phyloP scores from a whole-genome alignment of 345 rosid genomes.

The Passiflora organensis region DNA sequence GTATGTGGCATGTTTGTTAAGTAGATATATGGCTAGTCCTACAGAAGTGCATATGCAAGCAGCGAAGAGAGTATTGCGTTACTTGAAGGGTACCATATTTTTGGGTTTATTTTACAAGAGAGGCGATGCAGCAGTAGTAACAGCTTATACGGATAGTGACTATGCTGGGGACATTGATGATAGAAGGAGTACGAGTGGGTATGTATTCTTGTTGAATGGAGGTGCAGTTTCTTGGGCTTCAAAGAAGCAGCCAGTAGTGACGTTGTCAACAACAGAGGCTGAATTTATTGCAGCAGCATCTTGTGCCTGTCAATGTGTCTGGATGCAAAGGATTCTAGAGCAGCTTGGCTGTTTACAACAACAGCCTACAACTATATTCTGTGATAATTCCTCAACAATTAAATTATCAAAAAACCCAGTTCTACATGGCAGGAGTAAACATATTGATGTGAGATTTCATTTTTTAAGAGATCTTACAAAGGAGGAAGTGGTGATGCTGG shows the following conservation, averaged over 20 bases:
- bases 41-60: background rate
- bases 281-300: background rate
- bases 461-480: background rate
- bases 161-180: background rate
- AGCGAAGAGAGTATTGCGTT: background rate
- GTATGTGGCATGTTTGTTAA: background rate
- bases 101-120: background rate
- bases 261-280: background rate
- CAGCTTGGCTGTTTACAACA: background rate
- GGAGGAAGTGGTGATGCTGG: background rate
- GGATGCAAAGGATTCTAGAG: background rate
- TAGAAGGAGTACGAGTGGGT: background rate
- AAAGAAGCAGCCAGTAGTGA: background rate
- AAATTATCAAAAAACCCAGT: background rate
- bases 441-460: background rate
- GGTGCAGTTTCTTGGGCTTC: background rate
- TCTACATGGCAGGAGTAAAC: background rate
- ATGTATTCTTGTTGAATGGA: background rate
- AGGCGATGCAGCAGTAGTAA: background rate
- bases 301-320: background rate
- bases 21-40: background rate
- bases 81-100: background rate
- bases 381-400: background rate
- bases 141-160: background rate
- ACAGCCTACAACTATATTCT: background rate